Evolutionary conservation across 768 basidiomycete genomes (phyloP), one percentile per base, ranked within the genome.

Genomic region (Strobilomyces echinocephalus): DNA sequence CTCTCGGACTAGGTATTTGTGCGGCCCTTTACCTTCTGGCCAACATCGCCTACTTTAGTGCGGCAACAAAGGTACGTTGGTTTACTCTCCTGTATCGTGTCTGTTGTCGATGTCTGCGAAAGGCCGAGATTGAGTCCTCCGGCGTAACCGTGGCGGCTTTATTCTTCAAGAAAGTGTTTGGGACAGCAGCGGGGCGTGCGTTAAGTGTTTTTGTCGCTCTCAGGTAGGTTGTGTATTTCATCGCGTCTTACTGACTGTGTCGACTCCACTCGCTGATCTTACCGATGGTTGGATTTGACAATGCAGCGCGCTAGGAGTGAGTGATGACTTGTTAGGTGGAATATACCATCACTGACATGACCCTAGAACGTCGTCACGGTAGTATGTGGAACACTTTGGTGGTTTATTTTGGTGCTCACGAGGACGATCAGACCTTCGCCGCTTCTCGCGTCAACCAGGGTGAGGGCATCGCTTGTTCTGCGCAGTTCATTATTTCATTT

Each of bases 91-190:
- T 42, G 3, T 41, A 11, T 24, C 2, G 26, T 7, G 15, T 16
- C 24, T 26, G 8, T 20, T n/a, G 16, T 44, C 7, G 1, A 16
- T n/a, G 9, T 30, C 24, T 28, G 14, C 24, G 9, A 53, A 40
- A 79, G 62, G 64, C 73, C 6, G 72, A 82, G 54, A 81, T 85
- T 33, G 50, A 72, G 31, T 65, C 72, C 9, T 72, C 75, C 0
- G 79, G 78, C 0, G 77, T 78, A 8, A 82, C 80, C 0, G 81
- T 84, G n/a, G 83, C 83, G 3, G 72, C 79, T 0, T 61, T 84
- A 31, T 84, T 83, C 63, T 84, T 84, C 64, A 60, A 69, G 50
- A 79, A 81, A 15, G 82, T 84, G 9, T 84, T 84, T 47, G 82
- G 83, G 7, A 58, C 61, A 0, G 53, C 70, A 5, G 82, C 83